Evolutionary conservation across 2,329 filamentous ascomycete species (phyloP), one percentile per base, ranked within the genome.

Genomic region (Fusarium sublunatum): DNA sequence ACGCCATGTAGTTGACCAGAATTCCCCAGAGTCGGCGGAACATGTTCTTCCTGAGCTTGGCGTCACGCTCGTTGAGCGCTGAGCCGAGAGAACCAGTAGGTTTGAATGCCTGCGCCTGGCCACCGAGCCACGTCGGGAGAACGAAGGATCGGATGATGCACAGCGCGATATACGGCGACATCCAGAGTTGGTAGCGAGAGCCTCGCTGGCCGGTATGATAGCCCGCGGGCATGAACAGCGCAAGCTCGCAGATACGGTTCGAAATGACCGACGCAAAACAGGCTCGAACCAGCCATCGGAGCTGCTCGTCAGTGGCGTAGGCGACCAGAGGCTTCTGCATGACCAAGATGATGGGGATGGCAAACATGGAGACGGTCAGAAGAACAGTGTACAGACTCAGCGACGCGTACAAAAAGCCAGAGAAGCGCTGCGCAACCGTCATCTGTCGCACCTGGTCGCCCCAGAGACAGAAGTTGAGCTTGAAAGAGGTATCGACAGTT

Each of bases 81-180:
- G 82, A 84, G 25, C 79, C 76, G 8, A 88, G 75, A 6, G 84
- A 86, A 5, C 86, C 86, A 1, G 86, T 86, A 0, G 86, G 81
- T 68, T 84, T 85, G 76, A 88, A 88, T 19, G 82, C 84, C 71
- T 84, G 81, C 0, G 81, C 73, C 68, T 85, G 79, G 19, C 85
- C 86, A 13, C 86, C 86, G 13, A 88, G 81, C 85, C 85, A 87
- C 7, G 70, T 80, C 25, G 85, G 85, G 3, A 88, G 76, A 12
- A 87, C 65, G 67, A 88, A 88, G 2, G 84, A 81, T 3, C 84
- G 83, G 47, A 87, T 73, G 50, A 88, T 81, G 66, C 82, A 84
- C 10, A 86, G 76, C 1, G 84, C 83, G 58, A 86, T 84, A 72
- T 86, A 88, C 0, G 85, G 85, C 7, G 85, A 80, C 85, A 88